Conservation (phyloP, 805 yeast genomes). For the Sugiyamaella lignohabitans region DNA sequence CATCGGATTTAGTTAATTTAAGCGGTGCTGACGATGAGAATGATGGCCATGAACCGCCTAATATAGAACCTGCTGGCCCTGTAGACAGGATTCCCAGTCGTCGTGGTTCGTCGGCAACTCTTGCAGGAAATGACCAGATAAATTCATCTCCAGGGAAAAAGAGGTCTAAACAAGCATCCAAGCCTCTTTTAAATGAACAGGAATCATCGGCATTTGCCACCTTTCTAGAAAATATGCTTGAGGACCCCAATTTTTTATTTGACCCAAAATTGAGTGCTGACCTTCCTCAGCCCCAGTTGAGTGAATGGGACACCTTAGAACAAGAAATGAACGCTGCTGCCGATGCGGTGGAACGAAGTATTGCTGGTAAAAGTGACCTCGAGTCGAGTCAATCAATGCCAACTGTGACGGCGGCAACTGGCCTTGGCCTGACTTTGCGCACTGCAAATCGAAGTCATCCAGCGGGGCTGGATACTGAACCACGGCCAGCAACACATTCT, state of each 20-base stretch:
- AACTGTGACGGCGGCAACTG: too few species aligned
- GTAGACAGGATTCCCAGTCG: too few species aligned
- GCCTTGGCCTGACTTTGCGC: too few species aligned
- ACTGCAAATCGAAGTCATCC: too few species aligned
- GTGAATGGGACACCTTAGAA: slow-evolving; percentile 2
- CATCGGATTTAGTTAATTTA: not conserved
- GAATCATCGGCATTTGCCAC: slow-evolving; percentile 28
- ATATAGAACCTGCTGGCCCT: not conserved
- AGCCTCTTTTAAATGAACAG: slow-evolving; percentile 25
- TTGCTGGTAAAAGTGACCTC: too few species aligned
- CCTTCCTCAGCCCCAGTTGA: slow-evolving; percentile 12
- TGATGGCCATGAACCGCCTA: not conserved
- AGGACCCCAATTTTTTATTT: slow-evolving; percentile 28
- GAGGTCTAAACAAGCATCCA: not conserved
- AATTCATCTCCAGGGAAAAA: not conserved
- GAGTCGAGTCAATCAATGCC: too few species aligned
- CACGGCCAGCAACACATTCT: too few species aligned
- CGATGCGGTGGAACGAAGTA: too few species aligned
- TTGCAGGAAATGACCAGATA: not conserved
- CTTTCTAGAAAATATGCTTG: slow-evolving; percentile 28
- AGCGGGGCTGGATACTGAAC: too few species aligned
- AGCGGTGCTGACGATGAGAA: not conserved
- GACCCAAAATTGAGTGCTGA: slow-evolving; percentile 28
- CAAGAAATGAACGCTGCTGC: slow-evolving; percentile 2
- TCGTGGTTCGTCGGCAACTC: not conserved